phyloP scores from a whole-genome alignment of 208 protist species.

The Trypanosoma scelopori region DNA sequence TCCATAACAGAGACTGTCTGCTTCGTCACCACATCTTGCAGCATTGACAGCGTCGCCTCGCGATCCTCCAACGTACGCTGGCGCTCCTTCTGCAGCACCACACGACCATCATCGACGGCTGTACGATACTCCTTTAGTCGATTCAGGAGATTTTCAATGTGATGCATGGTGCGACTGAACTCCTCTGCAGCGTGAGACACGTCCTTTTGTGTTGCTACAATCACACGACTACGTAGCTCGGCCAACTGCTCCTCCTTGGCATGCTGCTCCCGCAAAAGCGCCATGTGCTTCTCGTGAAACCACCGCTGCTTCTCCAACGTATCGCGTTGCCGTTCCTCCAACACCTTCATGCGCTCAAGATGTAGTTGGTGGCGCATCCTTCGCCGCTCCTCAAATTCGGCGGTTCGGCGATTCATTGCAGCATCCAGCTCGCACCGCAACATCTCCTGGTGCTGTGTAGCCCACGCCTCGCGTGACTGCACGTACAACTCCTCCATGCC shows the following conservation, averaged over 20 bases:
- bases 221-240: conserved; percentile 39
- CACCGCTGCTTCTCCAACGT: conserved; percentile 47
- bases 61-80: conserved; percentile 35
- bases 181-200: conserved; percentile 35
- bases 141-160: conserved; percentile 37
- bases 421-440: conserved; percentile 60
- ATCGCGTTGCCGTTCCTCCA: conserved; percentile 59
- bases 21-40: conserved; percentile 47
- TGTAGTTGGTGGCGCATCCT: conserved; percentile 53
- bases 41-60: conserved; percentile 28
- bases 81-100: conserved; percentile 37
- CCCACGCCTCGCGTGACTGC: conserved; percentile 70
- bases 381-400: conserved; percentile 65
- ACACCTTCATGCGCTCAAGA: conserved; percentile 53
- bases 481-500: conserved; percentile 77
- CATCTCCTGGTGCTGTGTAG: conserved; percentile 54
- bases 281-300: conserved; percentile 62
- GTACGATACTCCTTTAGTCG: conserved; percentile 51
- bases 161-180: conserved; percentile 32
- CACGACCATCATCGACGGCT: conserved; percentile 42
- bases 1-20: conserved; percentile 48
- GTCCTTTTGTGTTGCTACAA: conserved; percentile 46
- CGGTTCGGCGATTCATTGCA: conserved; percentile 42
- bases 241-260: conserved; percentile 52
- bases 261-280: conserved; percentile 55